Percentiles rank a stretch among this genome's conserved stretches.
Conservation (phyloP, 495 filamentous ascomycete species). For the Mytilinidion resinicola region DNA sequence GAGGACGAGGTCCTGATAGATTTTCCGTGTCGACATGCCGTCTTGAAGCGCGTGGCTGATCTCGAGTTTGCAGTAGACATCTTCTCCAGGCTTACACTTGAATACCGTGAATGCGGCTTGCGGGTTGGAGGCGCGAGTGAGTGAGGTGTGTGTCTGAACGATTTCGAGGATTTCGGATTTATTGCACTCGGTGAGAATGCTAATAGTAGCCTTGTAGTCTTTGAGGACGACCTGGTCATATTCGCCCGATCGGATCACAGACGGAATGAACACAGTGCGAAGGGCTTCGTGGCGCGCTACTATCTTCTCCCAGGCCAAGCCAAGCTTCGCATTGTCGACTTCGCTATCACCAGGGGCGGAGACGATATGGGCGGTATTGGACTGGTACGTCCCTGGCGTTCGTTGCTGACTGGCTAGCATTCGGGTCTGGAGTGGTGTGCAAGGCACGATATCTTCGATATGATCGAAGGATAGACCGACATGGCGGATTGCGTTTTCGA, state of each 20-base stretch:
- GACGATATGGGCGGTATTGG: conserved; percentile 45
- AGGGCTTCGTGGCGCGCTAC: conserved; percentile 49
- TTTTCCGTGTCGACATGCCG: conserved; percentile 44
- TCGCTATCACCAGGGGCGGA: conserved; percentile 19
- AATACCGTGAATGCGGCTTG: conserved; percentile 44
- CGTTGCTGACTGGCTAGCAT: conserved; percentile 44
- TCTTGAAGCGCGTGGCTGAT: conserved; percentile 52
- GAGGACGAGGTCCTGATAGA: conserved; percentile 43
- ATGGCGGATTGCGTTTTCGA: conserved; percentile 10
- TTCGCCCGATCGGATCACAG: conserved; percentile 40
- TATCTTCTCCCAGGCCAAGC: conserved; percentile 47
- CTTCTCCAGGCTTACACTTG: conserved; percentile 24
- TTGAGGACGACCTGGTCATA: conserved; percentile 51
- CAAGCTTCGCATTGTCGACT: conserved; percentile 40
- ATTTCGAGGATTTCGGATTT: conserved; percentile 28
- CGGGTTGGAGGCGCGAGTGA: conserved; percentile 34
- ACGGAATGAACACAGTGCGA: conserved; percentile 50
- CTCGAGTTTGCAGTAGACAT: conserved; percentile 46
- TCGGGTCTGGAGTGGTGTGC: conserved; percentile 42
- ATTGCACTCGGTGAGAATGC: conserved; percentile 38
- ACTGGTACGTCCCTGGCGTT: conserved; percentile 43
- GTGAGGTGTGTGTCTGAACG: conserved; percentile 27
- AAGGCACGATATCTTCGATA: conserved; percentile 41
- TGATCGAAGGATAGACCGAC: conserved; percentile 44
- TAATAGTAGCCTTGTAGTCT: conserved; percentile 4